Evolutionary conservation across 1,284 basidiomycete genomes (phyloP), one percentile per base, ranked within the genome.

Genomic region (Phellopilus nigrolimitatus): DNA sequence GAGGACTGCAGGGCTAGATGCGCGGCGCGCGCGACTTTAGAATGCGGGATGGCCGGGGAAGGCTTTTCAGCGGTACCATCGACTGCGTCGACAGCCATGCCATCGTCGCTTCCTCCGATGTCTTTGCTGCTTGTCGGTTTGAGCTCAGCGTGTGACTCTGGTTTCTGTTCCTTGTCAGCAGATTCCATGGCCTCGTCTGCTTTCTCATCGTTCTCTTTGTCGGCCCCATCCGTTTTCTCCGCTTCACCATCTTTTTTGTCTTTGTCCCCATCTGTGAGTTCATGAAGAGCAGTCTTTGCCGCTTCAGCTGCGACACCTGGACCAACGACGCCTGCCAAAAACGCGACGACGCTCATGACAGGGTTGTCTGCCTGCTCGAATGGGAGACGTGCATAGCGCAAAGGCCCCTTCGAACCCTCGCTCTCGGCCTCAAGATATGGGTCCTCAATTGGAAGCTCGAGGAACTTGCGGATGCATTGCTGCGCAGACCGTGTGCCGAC

Each of bases 311-410:
- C 95, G 3, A 97, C 88, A 1, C 88, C 86, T 0, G 94, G 93
- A 13, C 84, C 86, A 4, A 99, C 90, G 1, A 95, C 92, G 13
- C 88, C 88, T 12, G 95, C 94, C 41, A 99, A 75, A 73, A 98
- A 98, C 1, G 95, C 91, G 10, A 99, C 94, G 21, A 99, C 95
- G 66, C 90, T 94, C 93, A 99, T 94, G 28, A 99, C 93, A 0
- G 95, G 95, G 66, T 99, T 99, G 64, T 98, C 97, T 1, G 90
- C 84, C 63, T 94, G 89, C 58, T 94, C 88, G 64, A 98, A 97
- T 0, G 95, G 95, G 53, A 95, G 74, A 6, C 87, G 71, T 1
- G 82, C 80, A 57, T 88, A 94, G 58, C 88, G 74, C 51, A 97
- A 70, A 0, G 89, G 79, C 5, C 93, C 94, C 64, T 91, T 79